These are phyloP conservation scores for Nemania abortiva DNA, from an alignment of 2,329 filamentous ascomycete genomes.

Conservation along the genomic window DNA sequence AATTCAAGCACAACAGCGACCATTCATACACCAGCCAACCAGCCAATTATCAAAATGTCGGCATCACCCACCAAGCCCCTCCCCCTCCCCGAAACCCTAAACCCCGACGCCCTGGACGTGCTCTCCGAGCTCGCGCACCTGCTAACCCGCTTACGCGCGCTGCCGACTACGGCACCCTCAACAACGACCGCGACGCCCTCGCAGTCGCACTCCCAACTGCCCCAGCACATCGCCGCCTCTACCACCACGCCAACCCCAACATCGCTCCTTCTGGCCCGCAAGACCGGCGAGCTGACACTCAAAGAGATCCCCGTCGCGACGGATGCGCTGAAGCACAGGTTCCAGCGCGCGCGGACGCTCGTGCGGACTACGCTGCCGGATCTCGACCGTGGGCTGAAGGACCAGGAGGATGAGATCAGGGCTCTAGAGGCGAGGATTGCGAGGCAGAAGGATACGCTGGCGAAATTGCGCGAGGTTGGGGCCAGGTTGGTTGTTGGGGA, in stretches of 20 bases:
- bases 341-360: slow-evolving; percentile 80
- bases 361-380: slow-evolving; percentile 74
- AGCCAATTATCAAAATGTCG: slow-evolving; percentile 37
- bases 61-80: slow-evolving; percentile 57
- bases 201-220: slow-evolving; percentile 41
- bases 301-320: slow-evolving; percentile 86
- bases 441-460: slow-evolving; percentile 71
- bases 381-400: slow-evolving; percentile 72
- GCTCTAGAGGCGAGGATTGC: slow-evolving; percentile 73
- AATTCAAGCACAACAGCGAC: not conserved
- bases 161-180: slow-evolving; percentile 35
- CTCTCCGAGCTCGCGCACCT: slow-evolving; percentile 84
- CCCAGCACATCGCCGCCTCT: slow-evolving; percentile 31
- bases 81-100: slow-evolving; percentile 71
- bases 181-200: slow-evolving; percentile 11
- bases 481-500: slow-evolving; percentile 54
- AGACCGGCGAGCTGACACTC: slow-evolving; percentile 56
- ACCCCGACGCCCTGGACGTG: slow-evolving; percentile 86
- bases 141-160: slow-evolving; percentile 76
- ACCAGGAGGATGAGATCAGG: slow-evolving; percentile 78
- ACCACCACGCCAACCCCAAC: slow-evolving; percentile 49
- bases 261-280: slow-evolving; percentile 26
- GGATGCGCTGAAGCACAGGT: slow-evolving; percentile 82
- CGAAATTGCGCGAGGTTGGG: slow-evolving; percentile 65
- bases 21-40: slow-evolving; percentile 2